Conservation (phyloP, 2,329 filamentous ascomycete genomes). For the Neofusicoccum ribis region DNA sequence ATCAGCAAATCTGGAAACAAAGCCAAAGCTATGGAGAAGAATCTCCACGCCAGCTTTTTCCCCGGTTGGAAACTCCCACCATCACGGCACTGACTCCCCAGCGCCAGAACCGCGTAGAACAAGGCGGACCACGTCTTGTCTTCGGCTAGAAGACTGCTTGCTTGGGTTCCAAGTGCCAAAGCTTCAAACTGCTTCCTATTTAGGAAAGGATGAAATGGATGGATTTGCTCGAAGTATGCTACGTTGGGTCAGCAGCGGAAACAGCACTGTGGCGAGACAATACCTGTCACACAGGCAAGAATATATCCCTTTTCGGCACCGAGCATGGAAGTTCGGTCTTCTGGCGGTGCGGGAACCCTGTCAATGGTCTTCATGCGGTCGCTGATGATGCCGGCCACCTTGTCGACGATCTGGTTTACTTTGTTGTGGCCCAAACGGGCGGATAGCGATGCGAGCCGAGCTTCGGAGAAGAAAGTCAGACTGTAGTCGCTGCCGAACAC, state of each 20-base stretch:
- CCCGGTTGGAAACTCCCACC: constrained; percentile 43
- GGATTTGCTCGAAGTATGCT: constrained; percentile 44
- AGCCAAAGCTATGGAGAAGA: constrained; percentile 41
- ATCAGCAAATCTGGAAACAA: constrained; percentile 38
- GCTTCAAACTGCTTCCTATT: constrained; percentile 39
- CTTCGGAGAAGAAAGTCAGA: constrained; percentile 40
- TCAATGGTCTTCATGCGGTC: constrained; percentile 21
- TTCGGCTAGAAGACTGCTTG: constrained; percentile 27
- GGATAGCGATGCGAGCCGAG: constrained; percentile 32
- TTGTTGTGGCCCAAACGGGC: constrained; percentile 27
- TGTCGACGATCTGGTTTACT: constrained; percentile 27
- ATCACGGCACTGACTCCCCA: constrained; percentile 40
- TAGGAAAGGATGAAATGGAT: constrained; percentile 45
- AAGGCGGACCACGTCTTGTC: constrained; percentile 40
- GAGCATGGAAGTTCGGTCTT: not conserved
- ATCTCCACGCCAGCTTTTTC: constrained; percentile 41
- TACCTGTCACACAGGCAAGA: not conserved
- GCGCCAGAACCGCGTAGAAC: constrained; percentile 41
- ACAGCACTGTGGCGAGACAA: not conserved
- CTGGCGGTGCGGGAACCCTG: not conserved
- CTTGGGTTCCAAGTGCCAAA: constrained; percentile 29
- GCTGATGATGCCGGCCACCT: constrained; percentile 24
- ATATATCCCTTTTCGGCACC: not conserved
- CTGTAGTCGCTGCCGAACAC: constrained; percentile 33
- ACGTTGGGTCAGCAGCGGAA: not conserved